Evolutionary conservation across 176 grass and related monocot species (phyloP).

Genomic region (Ensete ventricosum): DNA sequence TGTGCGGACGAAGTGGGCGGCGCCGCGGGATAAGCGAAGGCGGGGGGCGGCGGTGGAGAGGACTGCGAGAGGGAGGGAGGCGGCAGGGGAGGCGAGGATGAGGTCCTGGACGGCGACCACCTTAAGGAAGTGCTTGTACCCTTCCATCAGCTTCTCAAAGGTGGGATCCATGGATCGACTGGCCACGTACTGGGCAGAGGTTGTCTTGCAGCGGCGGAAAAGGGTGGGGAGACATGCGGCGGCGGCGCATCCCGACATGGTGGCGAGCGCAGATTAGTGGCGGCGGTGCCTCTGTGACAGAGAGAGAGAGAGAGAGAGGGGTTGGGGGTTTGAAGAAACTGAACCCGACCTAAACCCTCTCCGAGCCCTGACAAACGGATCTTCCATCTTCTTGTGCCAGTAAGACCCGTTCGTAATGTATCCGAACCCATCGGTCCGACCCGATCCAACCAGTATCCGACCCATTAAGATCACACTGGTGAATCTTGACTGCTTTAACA

Average conservation of each 20-base stretch:
- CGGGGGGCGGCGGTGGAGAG: conserved; percentile 39
- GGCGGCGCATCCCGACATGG: conserved; percentile 7
- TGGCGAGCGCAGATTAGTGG: neutral
- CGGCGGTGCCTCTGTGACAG: conserved; percentile 1
- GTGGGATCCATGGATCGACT: conserved; percentile 47
- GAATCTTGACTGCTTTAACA: no score
- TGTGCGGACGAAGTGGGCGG: conserved; percentile 57
- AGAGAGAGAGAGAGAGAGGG: conserved; percentile 2
- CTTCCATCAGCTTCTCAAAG: conserved; percentile 62
- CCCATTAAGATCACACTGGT: no score
- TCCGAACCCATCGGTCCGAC: no score
- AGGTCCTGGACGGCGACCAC: conserved; percentile 57
- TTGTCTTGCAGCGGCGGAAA: conserved; percentile 39
- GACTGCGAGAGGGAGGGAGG: conserved; percentile 35
- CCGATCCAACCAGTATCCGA: no score
- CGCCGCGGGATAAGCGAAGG: conserved; percentile 44
- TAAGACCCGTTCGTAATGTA: no score
- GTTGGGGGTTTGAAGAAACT: neutral
- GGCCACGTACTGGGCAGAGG: conserved; percentile 55
- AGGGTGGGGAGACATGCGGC: conserved; percentile 30
- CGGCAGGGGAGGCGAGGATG: conserved; percentile 35
- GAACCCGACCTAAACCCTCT: no score
- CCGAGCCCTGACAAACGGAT: no score
- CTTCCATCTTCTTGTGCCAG: no score
- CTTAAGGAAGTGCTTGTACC: conserved; percentile 49